Base-by-base conservation (phyloP, 169 alveolate species). In the Plasmodium adleri region DNA sequence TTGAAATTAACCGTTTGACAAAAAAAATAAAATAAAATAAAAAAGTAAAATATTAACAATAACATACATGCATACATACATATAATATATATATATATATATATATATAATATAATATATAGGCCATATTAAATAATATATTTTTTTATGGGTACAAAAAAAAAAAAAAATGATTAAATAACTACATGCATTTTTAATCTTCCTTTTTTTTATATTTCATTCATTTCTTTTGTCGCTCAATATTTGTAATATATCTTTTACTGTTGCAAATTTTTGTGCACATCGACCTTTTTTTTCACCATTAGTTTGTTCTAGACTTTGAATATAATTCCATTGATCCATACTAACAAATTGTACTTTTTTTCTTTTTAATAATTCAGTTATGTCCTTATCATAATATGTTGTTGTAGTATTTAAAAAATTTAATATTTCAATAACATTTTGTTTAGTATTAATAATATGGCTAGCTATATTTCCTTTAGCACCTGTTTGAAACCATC, bases 401-500 rank as follows among this genome's bases (percentile, higher is more conserved):
- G 45, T 52, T 1, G 74, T 58, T 43, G 74, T 58, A 13, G 64
- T 78, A n/a, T 78, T 32, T 22, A 78, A 68, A 70, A 78, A 78
- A 59, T 78, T 63, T n/a, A 67, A 78, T 64, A 78, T 71, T 2
- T 17, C 68, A 6, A 47, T 45, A n/a, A 64, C 50, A 5, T 10
- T 50, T 49, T 63, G 15, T 78, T 78, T 78, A 3, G 89, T 64
- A 13, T 64, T 63, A 43, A 50, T 12, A 78, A 78, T 66, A 3
- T 78, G 89, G 45, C 63, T 78, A 66, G 89, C 76, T 78, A 78
- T 78, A 78, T 78, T 78, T 13, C 89, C 89, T 45, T 78, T 78
- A 47, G 89, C 75, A 4, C 89, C 89, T n/a, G 0, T 64, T 49
- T 64, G 68, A 78, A 78, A 78, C 89, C 89, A 78, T 0, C 89